Evolutionary conservation across 805 yeast genomes (phyloP).

Genomic region (Metschnikowia proteae): DNA sequence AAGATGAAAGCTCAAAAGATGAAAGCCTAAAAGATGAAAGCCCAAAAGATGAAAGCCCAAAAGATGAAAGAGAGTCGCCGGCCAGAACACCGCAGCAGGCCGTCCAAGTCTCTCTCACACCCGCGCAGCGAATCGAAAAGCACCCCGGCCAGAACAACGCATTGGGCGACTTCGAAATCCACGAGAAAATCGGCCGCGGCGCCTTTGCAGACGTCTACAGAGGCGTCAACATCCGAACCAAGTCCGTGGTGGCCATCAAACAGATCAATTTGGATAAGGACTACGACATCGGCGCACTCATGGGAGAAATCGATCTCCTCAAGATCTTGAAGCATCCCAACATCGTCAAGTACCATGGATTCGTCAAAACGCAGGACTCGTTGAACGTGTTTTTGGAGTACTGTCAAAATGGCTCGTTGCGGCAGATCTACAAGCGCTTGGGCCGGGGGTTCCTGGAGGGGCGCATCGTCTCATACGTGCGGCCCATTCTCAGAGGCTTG

Average conservation of each 20-base stretch:
- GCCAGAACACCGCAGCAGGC: background rate
- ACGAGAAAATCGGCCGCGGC: slow-evolving; percentile 77
- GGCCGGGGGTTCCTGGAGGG: slow-evolving; percentile 54
- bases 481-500: slow-evolving; percentile 47
- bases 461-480: slow-evolving; percentile 46
- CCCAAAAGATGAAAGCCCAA: no score
- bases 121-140: slow-evolving; percentile 50
- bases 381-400: slow-evolving; percentile 59
- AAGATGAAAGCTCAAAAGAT: no score
- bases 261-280: slow-evolving; percentile 59
- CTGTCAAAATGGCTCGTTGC: slow-evolving; percentile 59
- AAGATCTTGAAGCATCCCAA: slow-evolving; percentile 55
- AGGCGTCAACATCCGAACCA: slow-evolving; percentile 64
- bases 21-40: no score
- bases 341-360: slow-evolving; percentile 52
- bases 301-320: slow-evolving; percentile 67
- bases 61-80: background rate
- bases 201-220: slow-evolving; percentile 86
- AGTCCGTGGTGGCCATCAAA: slow-evolving; percentile 73
- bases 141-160: slow-evolving; percentile 37
- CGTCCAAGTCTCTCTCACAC: slow-evolving; percentile 37
- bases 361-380: slow-evolving; percentile 49
- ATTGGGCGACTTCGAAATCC: slow-evolving; percentile 48
- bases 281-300: slow-evolving; percentile 42
- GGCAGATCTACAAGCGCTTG: slow-evolving; percentile 45